These are phyloP conservation scores for Didymella arachidicola DNA, from an alignment of 2,329 filamentous ascomycete species.

Conservation along the genomic window DNA sequence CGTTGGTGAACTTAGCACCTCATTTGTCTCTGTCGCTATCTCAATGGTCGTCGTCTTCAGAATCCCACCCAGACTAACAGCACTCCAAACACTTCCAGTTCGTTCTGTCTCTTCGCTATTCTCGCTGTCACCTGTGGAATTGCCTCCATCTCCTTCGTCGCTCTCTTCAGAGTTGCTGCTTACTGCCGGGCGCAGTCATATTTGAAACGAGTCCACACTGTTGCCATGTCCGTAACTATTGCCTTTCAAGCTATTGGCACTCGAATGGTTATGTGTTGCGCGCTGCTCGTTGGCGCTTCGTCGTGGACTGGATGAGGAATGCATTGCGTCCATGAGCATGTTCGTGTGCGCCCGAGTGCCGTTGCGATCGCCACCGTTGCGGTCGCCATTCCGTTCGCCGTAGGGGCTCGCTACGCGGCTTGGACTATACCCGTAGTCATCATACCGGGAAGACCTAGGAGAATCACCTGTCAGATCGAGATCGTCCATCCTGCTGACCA, in stretches of 20 bases:
- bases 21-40: not conserved
- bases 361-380: slow-evolving; percentile 10
- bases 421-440: slow-evolving; percentile 4
- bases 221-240: slow-evolving; percentile 3
- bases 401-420: slow-evolving; percentile 6
- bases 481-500: slow-evolving; percentile 15
- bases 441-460: not conserved
- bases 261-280: not conserved
- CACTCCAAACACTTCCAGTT: slow-evolving; percentile 1
- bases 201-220: slow-evolving; percentile 17
- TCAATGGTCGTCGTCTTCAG: slow-evolving; percentile 14
- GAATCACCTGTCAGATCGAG: slow-evolving; percentile 14
- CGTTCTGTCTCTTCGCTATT: slow-evolving; percentile 2
- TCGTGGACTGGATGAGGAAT: slow-evolving; percentile 5
- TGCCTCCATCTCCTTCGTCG: not conserved
- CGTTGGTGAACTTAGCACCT: not conserved
- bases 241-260: slow-evolving; percentile 2
- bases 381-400: slow-evolving; percentile 7
- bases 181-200: slow-evolving; percentile 11
- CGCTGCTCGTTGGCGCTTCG: slow-evolving; percentile 7
- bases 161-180: slow-evolving; percentile 9
- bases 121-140: slow-evolving; percentile 6
- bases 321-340: slow-evolving; percentile 13
- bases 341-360: slow-evolving; percentile 4
- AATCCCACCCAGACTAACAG: slow-evolving; percentile 3